Percentiles rank a stretch among this genome's conserved stretches.
Conservation (phyloP, 257 asterid genomes). For the Fraxinus anomala region DNA sequence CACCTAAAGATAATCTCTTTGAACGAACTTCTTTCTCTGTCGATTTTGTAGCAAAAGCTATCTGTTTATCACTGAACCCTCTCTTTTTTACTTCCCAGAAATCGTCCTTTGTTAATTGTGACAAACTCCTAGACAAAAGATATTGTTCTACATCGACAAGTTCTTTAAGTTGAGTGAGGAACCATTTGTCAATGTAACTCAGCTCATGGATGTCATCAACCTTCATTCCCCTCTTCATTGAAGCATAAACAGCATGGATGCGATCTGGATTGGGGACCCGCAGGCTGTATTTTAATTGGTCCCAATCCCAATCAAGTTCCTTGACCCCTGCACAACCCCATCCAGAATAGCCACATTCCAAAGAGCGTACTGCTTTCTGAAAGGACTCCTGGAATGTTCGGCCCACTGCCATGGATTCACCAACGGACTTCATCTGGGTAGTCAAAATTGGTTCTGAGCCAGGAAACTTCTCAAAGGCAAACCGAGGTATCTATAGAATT, state of each 20-base stretch:
- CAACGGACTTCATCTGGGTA: constrained; percentile 98
- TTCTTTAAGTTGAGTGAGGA: constrained; percentile 85
- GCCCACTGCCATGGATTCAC: constrained; percentile 99
- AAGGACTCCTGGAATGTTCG: constrained; percentile 97
- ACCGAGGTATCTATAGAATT: constrained; percentile 74
- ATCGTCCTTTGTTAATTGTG: constrained; percentile 75
- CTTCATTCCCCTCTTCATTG: constrained; percentile 92
- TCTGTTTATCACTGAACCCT: constrained; percentile 95
- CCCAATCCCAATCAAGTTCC: constrained; percentile 92
- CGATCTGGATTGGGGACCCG: constrained; percentile 94
- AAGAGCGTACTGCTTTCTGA: constrained; percentile 89
- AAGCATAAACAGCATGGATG: constrained; percentile 87
- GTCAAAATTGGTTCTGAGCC: constrained; percentile 96
- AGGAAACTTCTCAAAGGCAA: constrained; percentile 97
- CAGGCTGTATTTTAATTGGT: constrained; percentile 68
- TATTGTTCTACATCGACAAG: constrained; percentile 90
- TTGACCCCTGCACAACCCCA: constrained; percentile 92
- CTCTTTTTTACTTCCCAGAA: constrained; percentile 90
- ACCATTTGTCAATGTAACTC: constrained; percentile 87
- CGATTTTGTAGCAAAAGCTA: constrained; percentile 77
- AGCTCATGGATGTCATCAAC: constrained; percentile 82
- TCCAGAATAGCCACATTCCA: constrained; percentile 79
- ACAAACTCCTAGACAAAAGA: constrained; percentile 49
- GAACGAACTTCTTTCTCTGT: constrained; percentile 77
- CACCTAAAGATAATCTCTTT: constrained; percentile 75